Evolutionary conservation across 2,329 filamentous ascomycete genomes (phyloP), one percentile per base, ranked within the genome.

Genomic region (Neocucurbitaria cava): DNA sequence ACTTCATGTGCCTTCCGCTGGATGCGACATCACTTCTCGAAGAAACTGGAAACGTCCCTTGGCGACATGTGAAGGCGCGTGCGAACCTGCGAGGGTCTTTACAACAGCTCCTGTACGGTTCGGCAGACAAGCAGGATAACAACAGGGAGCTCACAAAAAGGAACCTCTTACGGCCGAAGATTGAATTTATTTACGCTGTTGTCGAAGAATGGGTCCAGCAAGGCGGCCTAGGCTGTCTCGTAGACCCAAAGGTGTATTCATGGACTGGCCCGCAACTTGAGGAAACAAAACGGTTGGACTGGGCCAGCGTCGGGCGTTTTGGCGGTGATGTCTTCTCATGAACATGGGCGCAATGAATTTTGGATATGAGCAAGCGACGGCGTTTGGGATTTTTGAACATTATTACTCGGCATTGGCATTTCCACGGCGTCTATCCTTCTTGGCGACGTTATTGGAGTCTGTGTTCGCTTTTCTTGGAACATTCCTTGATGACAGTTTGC

Each of bases 1-100:
- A 91, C 70, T 91, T 92, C 70, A 90, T 90, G 78, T 88, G 91
- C 67, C 84, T 93, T 18, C 86, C 89, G 0, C 79, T 86, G n/a
- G 85, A 89, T 54, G 90, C 89, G 0, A 87, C 89, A 2, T 80
- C 85, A 60, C 83, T 86, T 35, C 83, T 94, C 10, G 81, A 85
- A 3, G 76, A 82, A 26, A 86, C 85, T 1, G 87, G 88, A 51
- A 84, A 79, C 21, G 71, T 82, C 24, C 75, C 86, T n/a, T 85
- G 92, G 46, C 85, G 86, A 43, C 84, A 89, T 59, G 82, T 87
- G n/a, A 88, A 88, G 4, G 82, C 88, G 59, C 85, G 90, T 18
- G 86, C 89, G 40, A 86, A 89, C 54, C 80, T 92, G 23, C 87
- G 89, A 11, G 90, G 90, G 62, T 87, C 88, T 5, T 77, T 92